Percentiles rank a stretch among this genome's conserved stretches.
These are phyloP conservation scores for Pneumocystis carinii DNA, from an alignment of 1,139 yeast genomes.

Conservation along the genomic window DNA sequence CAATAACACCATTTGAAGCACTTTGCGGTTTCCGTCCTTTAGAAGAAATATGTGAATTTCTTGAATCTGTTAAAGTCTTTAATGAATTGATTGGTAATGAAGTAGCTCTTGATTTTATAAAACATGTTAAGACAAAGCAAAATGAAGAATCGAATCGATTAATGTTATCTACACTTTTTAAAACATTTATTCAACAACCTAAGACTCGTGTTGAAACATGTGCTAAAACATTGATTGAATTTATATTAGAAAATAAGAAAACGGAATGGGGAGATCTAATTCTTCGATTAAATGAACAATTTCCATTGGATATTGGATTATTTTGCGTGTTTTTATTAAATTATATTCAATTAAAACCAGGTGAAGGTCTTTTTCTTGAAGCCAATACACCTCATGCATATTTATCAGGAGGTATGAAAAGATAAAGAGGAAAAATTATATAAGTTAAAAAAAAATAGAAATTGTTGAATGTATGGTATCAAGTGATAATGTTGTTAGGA, in stretches of 20 bases:
- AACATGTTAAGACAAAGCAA: no score
- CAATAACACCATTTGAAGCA: slow-evolving; percentile 88
- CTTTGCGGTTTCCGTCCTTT: slow-evolving; percentile 96
- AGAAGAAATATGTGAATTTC: slow-evolving; percentile 51
- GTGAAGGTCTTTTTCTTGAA: slow-evolving; percentile 91
- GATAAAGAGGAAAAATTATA: neutral
- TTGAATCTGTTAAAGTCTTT: slow-evolving; percentile 63
- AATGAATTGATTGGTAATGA: slow-evolving; percentile 48
- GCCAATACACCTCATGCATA: slow-evolving; percentile 98
- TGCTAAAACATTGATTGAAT: neutral
- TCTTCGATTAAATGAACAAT: slow-evolving; percentile 64
- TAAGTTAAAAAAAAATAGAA: slow-evolving; percentile 27
- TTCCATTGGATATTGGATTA: slow-evolving; percentile 84
- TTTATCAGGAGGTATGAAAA: slow-evolving; percentile 44
- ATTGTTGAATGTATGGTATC: slow-evolving; percentile 99
- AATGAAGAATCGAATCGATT: no score
- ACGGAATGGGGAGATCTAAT: slow-evolving; percentile 34
- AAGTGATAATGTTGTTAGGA: slow-evolving; percentile 91
- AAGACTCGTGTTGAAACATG: neutral
- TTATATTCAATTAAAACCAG: slow-evolving; percentile 69
- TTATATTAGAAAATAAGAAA: neutral
- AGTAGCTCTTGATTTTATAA: slow-evolving; percentile 19
- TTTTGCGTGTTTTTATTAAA: slow-evolving; percentile 86
- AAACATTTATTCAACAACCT: no score
- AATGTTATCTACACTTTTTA: no score